Evolutionary conservation across 2,329 filamentous ascomycete genomes (phyloP).

Genomic region (Fusarium decemcellulare): DNA sequence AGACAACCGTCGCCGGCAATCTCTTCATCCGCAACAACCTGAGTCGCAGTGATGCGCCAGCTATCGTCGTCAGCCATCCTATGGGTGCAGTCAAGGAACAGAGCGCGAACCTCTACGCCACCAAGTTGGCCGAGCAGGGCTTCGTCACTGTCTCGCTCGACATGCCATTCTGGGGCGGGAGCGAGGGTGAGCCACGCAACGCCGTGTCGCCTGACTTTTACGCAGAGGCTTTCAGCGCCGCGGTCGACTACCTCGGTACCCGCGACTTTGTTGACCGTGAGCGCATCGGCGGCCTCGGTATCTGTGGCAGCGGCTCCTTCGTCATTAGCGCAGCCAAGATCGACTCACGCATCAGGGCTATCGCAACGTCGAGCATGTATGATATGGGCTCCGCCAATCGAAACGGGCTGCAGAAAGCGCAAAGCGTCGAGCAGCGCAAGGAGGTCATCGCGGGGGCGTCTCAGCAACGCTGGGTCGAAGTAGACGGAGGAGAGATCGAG

Average conservation of each 20-base stretch:
- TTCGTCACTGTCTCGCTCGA: background rate
- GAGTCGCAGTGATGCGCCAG: constrained; percentile 15
- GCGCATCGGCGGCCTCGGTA: constrained; percentile 49
- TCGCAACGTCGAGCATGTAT: constrained; percentile 30
- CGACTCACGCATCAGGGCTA: constrained; percentile 42
- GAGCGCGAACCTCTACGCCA: constrained; percentile 38
- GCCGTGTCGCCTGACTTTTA: constrained; percentile 46
- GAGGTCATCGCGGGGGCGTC: background rate
- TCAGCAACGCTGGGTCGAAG: background rate
- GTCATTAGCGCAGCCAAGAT: constrained; percentile 54
- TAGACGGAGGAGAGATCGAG: background rate
- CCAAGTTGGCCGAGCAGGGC: background rate
- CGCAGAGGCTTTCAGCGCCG: constrained; percentile 49
- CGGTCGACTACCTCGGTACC: constrained; percentile 48
- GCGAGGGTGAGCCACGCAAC: background rate
- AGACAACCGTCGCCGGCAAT: background rate
- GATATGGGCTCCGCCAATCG: background rate
- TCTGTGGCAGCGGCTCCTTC: constrained; percentile 50
- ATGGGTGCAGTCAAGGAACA: constrained; percentile 51
- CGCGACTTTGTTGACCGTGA: constrained; percentile 45
- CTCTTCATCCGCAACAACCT: constrained; percentile 9
- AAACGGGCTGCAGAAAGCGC: background rate
- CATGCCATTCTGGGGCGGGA: background rate
- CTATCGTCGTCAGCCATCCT: constrained; percentile 48
- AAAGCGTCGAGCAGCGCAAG: background rate